Percentiles rank a stretch among this genome's conserved stretches.
Evolutionary conservation across 1,284 basidiomycete genomes (phyloP).

Genomic region (Earliella scabrosa): DNA sequence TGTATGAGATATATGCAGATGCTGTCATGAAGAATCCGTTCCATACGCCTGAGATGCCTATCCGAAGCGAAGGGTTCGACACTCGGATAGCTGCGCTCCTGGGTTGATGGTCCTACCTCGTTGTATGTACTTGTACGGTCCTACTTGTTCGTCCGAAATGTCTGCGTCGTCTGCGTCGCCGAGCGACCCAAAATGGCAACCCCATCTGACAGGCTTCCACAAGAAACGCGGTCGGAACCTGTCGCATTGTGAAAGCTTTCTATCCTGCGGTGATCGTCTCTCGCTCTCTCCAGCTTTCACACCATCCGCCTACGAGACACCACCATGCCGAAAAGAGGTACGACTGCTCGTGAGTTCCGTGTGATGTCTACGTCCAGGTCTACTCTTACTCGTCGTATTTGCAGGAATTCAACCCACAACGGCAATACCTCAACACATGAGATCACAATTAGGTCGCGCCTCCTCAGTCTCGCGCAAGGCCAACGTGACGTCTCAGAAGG

Average conservation of each 20-base stretch:
- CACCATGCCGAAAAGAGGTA: slow-evolving; percentile 7
- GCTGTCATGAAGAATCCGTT: slow-evolving; percentile 99
- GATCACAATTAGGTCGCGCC: background rate
- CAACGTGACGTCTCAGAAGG: background rate
- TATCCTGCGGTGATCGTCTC: no score
- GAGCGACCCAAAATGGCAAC: background rate
- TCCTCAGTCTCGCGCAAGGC: background rate
- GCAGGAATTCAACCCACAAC: background rate
- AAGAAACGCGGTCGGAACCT: background rate
- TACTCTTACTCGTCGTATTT: no score
- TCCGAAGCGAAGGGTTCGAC: slow-evolving; percentile 91
- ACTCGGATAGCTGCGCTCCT: slow-evolving; percentile 64
- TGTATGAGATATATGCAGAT: slow-evolving; percentile 92
- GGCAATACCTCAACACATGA: slow-evolving; percentile 3
- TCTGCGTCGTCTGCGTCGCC: no score
- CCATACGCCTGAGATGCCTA: slow-evolving; percentile 98
- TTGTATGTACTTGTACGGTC: background rate
- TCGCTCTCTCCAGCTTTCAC: no score
- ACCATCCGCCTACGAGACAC: no score
- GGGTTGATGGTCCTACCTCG: slow-evolving; percentile 34
- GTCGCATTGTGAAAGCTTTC: no score
- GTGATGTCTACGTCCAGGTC: no score
- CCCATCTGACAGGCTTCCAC: background rate
- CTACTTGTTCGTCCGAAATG: no score
- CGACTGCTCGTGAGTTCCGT: background rate